Conservation (phyloP, 2,329 filamentous ascomycete genomes). For the Erysiphe pulchra region DNA sequence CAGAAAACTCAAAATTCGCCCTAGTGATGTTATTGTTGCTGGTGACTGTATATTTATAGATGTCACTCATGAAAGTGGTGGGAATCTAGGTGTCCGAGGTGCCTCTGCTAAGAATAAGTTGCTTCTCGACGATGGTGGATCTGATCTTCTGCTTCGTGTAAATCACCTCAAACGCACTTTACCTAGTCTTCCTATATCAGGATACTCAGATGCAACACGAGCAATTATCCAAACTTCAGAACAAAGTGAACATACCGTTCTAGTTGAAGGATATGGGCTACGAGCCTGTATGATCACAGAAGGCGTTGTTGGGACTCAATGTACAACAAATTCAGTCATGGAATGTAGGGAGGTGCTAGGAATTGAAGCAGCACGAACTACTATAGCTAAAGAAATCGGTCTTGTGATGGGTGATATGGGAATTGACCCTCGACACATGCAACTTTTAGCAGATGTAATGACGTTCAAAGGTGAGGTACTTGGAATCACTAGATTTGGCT, state of each 20-base stretch:
- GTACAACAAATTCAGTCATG: constrained; percentile 67
- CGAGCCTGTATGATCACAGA: constrained; percentile 78
- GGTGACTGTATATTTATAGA: constrained; percentile 44
- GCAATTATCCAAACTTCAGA: constrained; percentile 74
- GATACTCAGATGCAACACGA: constrained; percentile 62
- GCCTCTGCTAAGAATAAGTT: constrained; percentile 7
- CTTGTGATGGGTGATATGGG: constrained; percentile 82
- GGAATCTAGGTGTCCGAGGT: constrained; percentile 12
- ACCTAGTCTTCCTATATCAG: constrained; percentile 64
- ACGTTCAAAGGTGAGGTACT: constrained; percentile 95
- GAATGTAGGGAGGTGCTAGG: constrained; percentile 70
- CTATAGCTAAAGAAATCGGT: constrained; percentile 71
- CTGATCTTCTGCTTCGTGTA: constrained; percentile 49
- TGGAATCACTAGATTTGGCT: constrained; percentile 85
- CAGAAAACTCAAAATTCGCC: constrained; percentile 57
- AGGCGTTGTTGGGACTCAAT: constrained; percentile 56
- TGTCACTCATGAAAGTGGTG: constrained; percentile 28
- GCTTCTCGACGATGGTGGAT: constrained; percentile 22
- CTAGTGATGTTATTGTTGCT: constrained; percentile 35
- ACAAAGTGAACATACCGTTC: constrained; percentile 37
- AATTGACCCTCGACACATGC: constrained; percentile 95
- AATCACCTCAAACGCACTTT: constrained; percentile 66
- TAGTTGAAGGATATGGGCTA: constrained; percentile 89
- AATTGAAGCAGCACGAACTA: constrained; percentile 77
- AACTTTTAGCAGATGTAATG: constrained; percentile 92